phyloP scores from a whole-genome alignment of 2,329 filamentous ascomycete species.

The Phialemonium atrogriseum region DNA sequence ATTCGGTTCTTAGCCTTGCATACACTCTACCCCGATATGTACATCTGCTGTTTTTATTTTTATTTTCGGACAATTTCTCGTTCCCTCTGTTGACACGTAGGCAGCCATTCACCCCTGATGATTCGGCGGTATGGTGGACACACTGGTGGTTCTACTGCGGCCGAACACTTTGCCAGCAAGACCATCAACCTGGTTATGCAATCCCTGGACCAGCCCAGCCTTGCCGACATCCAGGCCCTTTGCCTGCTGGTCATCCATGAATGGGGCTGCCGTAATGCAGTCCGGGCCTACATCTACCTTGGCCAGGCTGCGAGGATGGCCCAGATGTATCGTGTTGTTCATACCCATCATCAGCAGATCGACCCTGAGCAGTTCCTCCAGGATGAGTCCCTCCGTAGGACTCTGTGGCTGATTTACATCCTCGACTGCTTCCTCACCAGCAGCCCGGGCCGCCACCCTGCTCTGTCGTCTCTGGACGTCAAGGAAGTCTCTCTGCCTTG shows the following conservation, averaged over 20 bases:
- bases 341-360: conserved; percentile 40
- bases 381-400: conserved; percentile 53
- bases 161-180: conserved; percentile 52
- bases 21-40: conserved; percentile 7
- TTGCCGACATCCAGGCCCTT: conserved; percentile 53
- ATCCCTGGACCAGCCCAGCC: conserved; percentile 49
- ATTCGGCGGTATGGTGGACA: conserved; percentile 52
- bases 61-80: background rate
- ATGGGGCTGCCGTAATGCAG: conserved; percentile 53
- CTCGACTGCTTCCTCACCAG: conserved; percentile 55
- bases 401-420: conserved; percentile 55
- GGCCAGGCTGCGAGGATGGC: conserved; percentile 56
- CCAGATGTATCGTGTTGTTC: conserved; percentile 55
- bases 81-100: conserved; percentile 2
- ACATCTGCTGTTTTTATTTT: too few relatives aligned
- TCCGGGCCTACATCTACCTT: conserved; percentile 55
- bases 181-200: conserved; percentile 48
- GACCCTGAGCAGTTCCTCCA: conserved; percentile 53
- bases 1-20: conserved; percentile 5
- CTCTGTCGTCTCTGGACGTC: conserved; percentile 45
- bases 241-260: conserved; percentile 55
- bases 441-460: conserved; percentile 51
- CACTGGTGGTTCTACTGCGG: conserved; percentile 39
- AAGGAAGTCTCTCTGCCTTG: conserved; percentile 49
- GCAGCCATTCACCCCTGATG: conserved; percentile 45